Conservation (phyloP, 169 alveolate genomes). For the Plasmodium blacklocki region DNA sequence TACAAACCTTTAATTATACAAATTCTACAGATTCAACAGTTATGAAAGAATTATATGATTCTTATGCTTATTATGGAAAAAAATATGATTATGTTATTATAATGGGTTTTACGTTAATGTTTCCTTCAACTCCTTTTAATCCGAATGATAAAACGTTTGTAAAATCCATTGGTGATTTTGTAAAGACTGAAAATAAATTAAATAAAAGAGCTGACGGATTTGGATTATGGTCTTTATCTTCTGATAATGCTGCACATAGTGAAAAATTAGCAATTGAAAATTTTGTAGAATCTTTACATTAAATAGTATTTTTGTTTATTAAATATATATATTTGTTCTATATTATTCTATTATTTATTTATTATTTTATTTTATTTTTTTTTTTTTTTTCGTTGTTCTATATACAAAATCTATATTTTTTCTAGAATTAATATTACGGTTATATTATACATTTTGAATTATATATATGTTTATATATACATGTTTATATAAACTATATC, state of each 20-base stretch:
- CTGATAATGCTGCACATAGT: not conserved
- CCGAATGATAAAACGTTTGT: slow-evolving; percentile 3
- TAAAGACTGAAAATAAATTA: slow-evolving; percentile 9
- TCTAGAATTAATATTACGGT: no score
- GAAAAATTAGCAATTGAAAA: slow-evolving; percentile 4
- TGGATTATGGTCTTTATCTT: slow-evolving; percentile 13
- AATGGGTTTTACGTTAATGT: slow-evolving; percentile 13
- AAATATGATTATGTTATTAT: slow-evolving; percentile 19
- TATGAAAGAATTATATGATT: slow-evolving; percentile 12
- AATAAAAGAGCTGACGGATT: slow-evolving; percentile 18
- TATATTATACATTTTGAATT: no score
- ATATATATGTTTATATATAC: no score
- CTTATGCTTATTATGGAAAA: slow-evolving; percentile 10
- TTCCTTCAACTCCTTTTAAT: slow-evolving; percentile 2
- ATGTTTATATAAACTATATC: no score
- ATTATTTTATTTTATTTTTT: no score
- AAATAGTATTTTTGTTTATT: not conserved
- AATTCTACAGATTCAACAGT: slow-evolving; percentile 4
- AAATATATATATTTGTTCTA: no score
- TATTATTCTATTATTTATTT: no score
- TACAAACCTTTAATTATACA: slow-evolving; percentile 11
- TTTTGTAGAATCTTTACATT: slow-evolving; percentile 14
- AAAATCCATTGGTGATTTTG: slow-evolving; percentile 7
- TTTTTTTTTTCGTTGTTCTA: no score
- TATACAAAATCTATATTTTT: no score